Conservation (phyloP, 208 protist genomes). For the Trypanosoma platydactyli region DNA sequence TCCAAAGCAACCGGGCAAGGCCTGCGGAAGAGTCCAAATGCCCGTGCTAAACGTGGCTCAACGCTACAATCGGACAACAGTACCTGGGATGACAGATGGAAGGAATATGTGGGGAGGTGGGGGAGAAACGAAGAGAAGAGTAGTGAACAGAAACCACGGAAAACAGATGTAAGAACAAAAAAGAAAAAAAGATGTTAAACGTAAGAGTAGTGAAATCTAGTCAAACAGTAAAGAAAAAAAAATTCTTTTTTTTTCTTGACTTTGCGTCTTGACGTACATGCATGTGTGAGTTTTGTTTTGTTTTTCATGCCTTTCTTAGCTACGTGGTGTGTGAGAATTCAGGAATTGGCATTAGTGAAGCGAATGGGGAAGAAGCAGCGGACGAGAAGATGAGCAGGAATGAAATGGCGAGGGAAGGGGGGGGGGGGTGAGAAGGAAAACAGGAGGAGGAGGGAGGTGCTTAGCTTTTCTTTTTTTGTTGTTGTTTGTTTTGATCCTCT, state of each 20-base stretch:
- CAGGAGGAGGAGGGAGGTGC: too few relatives aligned
- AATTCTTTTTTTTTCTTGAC: conserved; percentile 10
- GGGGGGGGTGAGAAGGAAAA: too few relatives aligned
- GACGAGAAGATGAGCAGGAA: neutral
- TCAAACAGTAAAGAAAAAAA: neutral
- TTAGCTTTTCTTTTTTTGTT: neutral
- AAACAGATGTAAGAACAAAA: neutral
- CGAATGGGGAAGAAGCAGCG: too few relatives aligned
- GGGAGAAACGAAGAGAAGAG: conserved; percentile 1
- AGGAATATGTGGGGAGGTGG: neutral
- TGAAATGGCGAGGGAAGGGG: too few relatives aligned
- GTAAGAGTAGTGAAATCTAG: neutral
- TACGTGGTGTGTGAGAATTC: conserved; percentile 11
- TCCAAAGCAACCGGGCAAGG: conserved; percentile 14
- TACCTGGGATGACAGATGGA: neutral
- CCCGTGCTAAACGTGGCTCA: conserved; percentile 2
- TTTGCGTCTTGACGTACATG: conserved; percentile 6
- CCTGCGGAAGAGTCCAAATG: conserved; percentile 16
- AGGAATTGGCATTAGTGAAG: too few relatives aligned
- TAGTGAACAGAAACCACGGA: neutral
- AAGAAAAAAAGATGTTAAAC: neutral
- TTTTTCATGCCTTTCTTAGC: conserved; percentile 1
- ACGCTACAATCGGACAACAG: neutral
- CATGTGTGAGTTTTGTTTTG: conserved; percentile 16
- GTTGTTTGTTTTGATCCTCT: conserved; percentile 4